Evolutionary conservation across 768 basidiomycete species (phyloP), one percentile per base, ranked within the genome.

Genomic region (Kwoniella dejecticola): DNA sequence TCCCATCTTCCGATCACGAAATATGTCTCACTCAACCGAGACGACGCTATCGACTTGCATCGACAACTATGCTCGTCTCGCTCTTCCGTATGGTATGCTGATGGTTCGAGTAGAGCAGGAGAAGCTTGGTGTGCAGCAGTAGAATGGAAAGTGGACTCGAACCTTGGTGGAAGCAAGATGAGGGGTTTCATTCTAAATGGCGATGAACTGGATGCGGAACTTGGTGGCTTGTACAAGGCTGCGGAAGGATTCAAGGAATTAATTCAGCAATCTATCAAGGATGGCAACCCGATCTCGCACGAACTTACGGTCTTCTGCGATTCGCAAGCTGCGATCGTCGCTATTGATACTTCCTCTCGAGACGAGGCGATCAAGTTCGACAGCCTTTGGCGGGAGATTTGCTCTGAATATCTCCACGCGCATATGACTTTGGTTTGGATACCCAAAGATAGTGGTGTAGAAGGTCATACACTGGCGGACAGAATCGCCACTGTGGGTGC

Each of bases 371-470:
- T 75, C 17, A 70, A 70, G 24, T 76, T 77, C 61, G 74, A 74
- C 17, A 57, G 63, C 19, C 66, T 78, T 24, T 75, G 72, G 69
- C 65, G 71, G 24, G 67, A 66, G 0, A 65, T 77, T 36, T 74
- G 71, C 56, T 62, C 66, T 1, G 68, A 75, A 33, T 71, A 62
- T 52, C 63, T 70, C 4, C 60, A 66, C 13, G 71, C 76, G 5
- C 68, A 69, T 21, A 62, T 78, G 48, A 74, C 76, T 7, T 67
- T 78, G n/a, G 72, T 72, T 26, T 78, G 77, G 77, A 62, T 78
- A 21, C 77, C 77, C 0, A 69, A 66, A 44, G 64, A 72, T 45
- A 62, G 60, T 57, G 67, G 65, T 10, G 64, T 77, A 19, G 74
- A 75, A 29, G 77, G 77, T 3, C 71, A 75, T 52, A 67, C 71